Evolutionary conservation across 2,329 filamentous ascomycete species (phyloP).

Genomic region (Colletotrichum sp.): DNA sequence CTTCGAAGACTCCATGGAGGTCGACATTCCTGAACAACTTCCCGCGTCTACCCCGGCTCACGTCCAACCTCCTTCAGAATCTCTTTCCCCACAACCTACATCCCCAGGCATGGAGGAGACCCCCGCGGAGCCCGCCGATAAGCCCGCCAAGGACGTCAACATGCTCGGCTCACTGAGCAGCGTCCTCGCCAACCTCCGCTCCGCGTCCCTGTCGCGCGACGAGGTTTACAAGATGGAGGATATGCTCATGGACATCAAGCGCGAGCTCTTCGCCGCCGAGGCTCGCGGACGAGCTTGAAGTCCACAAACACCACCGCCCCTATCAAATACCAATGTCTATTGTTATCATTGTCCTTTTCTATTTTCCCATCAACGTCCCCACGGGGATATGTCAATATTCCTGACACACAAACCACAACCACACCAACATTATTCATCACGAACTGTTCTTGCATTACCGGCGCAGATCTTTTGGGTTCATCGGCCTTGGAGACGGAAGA

Average conservation of each 20-base stretch:
- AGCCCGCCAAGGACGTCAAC: slow-evolving; percentile 38
- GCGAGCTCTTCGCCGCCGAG: slow-evolving; percentile 75
- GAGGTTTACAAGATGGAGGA: slow-evolving; percentile 78
- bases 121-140: slow-evolving; percentile 25
- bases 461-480: slow-evolving; percentile 11
- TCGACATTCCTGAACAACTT: background rate
- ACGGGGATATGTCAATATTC: slow-evolving; percentile 8
- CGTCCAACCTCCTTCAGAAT: background rate
- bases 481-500: background rate
- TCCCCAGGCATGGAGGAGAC: background rate
- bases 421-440: slow-evolving; percentile 6
- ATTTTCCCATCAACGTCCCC: background rate
- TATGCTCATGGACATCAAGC: slow-evolving; percentile 78
- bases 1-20: slow-evolving; percentile 26
- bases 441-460: slow-evolving; percentile 5
- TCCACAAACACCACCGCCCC: background rate
- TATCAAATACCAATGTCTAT: background rate
- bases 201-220: slow-evolving; percentile 63
- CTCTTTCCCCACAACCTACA: background rate
- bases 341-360: background rate
- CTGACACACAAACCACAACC: background rate
- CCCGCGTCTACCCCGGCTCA: background rate
- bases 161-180: slow-evolving; percentile 61
- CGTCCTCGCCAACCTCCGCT: slow-evolving; percentile 65
- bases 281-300: slow-evolving; percentile 53